Base-by-base conservation (phyloP, 1,284 basidiomycete genomes). In the Xerocomus minutiporus region DNA sequence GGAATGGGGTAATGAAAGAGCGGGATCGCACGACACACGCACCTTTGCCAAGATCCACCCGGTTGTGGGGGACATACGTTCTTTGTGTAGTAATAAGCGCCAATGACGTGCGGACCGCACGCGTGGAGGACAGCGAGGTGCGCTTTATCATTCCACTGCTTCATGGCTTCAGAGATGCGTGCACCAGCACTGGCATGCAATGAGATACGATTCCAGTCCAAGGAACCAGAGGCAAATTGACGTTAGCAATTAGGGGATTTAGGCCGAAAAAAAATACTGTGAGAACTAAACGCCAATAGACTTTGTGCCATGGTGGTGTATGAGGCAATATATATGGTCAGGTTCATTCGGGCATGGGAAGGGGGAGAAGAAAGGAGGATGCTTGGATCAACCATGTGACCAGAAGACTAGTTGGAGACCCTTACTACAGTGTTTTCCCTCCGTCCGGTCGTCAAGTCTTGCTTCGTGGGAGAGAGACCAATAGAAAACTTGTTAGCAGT, bases 181-280 rank as follows among this genome's bases (percentile, higher is more conserved):
- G 20, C 38, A 7, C 25, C 6, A 31, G 29, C 3, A 31, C 29
- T 31, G 29, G 29, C 11, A 29, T 9, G 17, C 7, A 12, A 23
- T 8, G 35, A 17, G 36, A 8, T 40, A 23, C 12, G 20, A 13
- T 26, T 25, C 4, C 6, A 42, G 6, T 26, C 47, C 38, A 46
- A 36, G 38, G 41, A 26, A 17, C 28, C 8, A 53, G 59, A 61
- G 46, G 45, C 45, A n/a, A 35, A 48, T 7, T 34, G 42, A 35
- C 35, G 51, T 45, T 51, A 41, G 43, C 4, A 51, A 20, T 56
- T 51, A 26, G 9, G 8, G 8, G n/a, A 36, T 36, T 17, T 36
- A 17, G 35, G 35, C 17, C 15, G 9, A 15, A 9, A 29, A 35
- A 40, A 17, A 11, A 8, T 9, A 39, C 15, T 46, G 46, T 48